phyloP scores from a whole-genome alignment of 2,329 filamentous ascomycete species.

The Shiraia sp. region DNA sequence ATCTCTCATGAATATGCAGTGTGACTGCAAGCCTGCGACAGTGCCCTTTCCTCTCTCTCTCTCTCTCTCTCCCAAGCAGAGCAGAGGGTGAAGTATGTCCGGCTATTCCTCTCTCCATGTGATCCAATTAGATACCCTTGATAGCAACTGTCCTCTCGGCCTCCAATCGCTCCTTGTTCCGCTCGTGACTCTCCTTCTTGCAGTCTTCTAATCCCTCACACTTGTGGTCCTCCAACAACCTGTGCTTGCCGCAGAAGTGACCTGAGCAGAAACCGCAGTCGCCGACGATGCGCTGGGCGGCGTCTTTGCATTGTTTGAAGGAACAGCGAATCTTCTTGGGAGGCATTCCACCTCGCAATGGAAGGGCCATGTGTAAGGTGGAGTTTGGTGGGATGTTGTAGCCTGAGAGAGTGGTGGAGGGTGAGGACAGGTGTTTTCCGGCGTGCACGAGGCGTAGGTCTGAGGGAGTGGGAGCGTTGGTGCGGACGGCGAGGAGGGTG shows the following conservation, averaged over 20 bases:
- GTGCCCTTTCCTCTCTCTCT: background rate
- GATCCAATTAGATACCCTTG: slow-evolving; percentile 72
- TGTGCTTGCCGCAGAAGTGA: slow-evolving; percentile 93
- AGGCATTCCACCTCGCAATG: slow-evolving; percentile 61
- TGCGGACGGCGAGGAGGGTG: slow-evolving; percentile 61
- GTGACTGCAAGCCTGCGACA: slow-evolving; percentile 5
- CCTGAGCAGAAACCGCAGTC: slow-evolving; percentile 95
- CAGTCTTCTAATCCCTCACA: slow-evolving; percentile 93
- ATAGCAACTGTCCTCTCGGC: slow-evolving; percentile 92
- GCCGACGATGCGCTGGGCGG: slow-evolving; percentile 89
- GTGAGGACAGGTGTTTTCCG: slow-evolving; percentile 57
- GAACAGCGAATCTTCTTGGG: slow-evolving; percentile 82
- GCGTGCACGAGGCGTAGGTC: slow-evolving; percentile 62
- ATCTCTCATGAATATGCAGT: too few species aligned
- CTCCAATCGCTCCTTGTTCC: slow-evolving; percentile 91
- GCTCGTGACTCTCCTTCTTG: slow-evolving; percentile 95
- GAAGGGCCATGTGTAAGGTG: slow-evolving; percentile 60
- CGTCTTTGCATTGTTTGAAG: slow-evolving; percentile 85
- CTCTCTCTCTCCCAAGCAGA: background rate
- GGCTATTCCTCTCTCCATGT: background rate
- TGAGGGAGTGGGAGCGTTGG: slow-evolving; percentile 52
- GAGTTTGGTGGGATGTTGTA: slow-evolving; percentile 55
- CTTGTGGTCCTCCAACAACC: slow-evolving; percentile 91
- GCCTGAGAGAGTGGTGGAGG: slow-evolving; percentile 50
- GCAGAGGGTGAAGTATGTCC: background rate